These are phyloP conservation scores for Solanum lycopersicoides DNA, from an alignment of 257 asterid genomes.

Conservation along the genomic window DNA sequence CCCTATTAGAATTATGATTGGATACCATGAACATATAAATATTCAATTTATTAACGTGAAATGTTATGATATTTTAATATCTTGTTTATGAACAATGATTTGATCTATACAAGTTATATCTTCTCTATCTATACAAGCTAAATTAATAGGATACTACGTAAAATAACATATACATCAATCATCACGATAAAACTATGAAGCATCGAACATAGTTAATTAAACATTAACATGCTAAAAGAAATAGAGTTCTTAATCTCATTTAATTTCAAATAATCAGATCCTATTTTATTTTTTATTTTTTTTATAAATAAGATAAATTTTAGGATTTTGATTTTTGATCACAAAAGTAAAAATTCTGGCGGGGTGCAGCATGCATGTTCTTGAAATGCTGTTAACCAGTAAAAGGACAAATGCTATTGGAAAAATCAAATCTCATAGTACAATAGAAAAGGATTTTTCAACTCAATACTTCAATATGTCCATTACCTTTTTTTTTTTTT, in stretches of 20 bases:
- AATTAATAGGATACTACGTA: not conserved
- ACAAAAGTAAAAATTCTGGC: not conserved
- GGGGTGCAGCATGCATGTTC: not conserved
- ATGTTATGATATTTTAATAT: not conserved
- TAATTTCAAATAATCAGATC: not conserved
- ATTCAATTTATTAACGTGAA: not conserved
- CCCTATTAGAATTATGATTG: not conserved
- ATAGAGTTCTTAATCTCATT: not conserved
- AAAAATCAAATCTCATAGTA: not conserved
- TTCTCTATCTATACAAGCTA: too few relatives aligned
- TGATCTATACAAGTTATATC: not conserved
- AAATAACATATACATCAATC: not conserved
- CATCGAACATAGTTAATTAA: not conserved
- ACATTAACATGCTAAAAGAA: not conserved
- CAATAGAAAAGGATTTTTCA: not conserved
- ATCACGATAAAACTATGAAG: not conserved
- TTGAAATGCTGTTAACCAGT: not conserved
- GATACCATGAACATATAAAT: not conserved
- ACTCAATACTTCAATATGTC: not conserved
- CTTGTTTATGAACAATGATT: not conserved
- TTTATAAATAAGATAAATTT: not conserved
- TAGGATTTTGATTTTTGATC: not conserved
- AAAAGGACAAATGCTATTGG: not conserved
- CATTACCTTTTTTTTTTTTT: not conserved
- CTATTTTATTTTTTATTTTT: not conserved